Base-by-base conservation (phyloP, 345 rosid genomes). In the Hibiscus syriacus region DNA sequence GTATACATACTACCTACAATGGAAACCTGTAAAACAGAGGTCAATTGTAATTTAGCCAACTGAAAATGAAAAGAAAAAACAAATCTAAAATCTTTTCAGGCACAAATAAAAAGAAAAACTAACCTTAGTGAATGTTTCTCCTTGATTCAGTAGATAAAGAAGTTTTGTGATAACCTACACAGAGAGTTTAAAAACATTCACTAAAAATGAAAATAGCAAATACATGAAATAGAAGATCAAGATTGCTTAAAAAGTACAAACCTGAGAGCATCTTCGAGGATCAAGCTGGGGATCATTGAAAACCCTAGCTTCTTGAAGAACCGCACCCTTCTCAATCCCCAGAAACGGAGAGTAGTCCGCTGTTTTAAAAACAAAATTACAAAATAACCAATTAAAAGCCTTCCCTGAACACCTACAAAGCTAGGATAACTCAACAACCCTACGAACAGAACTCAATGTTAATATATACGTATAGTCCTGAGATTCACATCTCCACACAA, bases 231-330 rank as follows among this genome's bases (percentile, higher is more conserved):
- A 58, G 27, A 25, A 22, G 46, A 23, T 38, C 22, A 68, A n/a
- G 53, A 59, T 55, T 62, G 57, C 13, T 46, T 43, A 45, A 43
- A 12, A 53, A 22, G 56, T 50, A 53, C 66, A 74, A 58, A 93
- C 98, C 97, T 94, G 99, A 16, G 96, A 94, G 87, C 99, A 94
- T 85, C 81, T 84, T 82, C 98, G 78, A 12, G 99, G 87, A 81
- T 94, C 99, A 78, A 94, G 90, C 80, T 94, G 99, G 61, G 99
- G 89, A 22, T 94, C 99, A 72, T 94, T 91, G 78, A 94, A 94
- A 75, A 94, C 93, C 80, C 99, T 86, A 67, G 95, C 95, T 75
- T 94, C 99, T 79, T 94, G 99, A 76, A 94, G 97, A 55, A 91
- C 97, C 2, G 98, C 98, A 19, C 99, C 98, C 75, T 94, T 94